Evolutionary conservation across 2,329 filamentous ascomycete species (phyloP).

Genomic region (Alternaria ethzedia): DNA sequence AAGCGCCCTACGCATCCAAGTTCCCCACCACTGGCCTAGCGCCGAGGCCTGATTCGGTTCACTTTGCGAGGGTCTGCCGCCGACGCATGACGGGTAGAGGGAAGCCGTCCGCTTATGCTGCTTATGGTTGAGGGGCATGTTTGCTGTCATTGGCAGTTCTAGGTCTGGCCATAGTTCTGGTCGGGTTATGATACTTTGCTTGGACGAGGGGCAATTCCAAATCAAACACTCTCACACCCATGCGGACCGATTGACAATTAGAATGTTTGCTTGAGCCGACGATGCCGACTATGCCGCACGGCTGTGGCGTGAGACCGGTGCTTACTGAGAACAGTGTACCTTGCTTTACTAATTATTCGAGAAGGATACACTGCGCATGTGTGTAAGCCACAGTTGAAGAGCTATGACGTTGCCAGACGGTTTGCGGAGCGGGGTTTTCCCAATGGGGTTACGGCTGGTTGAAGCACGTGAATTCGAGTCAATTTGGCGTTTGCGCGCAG

Average conservation of each 20-base stretch:
- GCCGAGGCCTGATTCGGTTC: neutral
- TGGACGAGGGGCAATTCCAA: neutral
- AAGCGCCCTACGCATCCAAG: neutral
- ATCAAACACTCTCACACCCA: neutral
- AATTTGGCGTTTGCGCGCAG: constrained; percentile 19
- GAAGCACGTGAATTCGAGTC: constrained; percentile 31
- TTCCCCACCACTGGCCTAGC: neutral
- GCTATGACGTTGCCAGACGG: constrained; percentile 4
- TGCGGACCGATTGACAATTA: neutral
- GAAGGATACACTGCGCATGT: neutral
- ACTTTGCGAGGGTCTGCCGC: neutral
- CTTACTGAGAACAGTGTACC: neutral
- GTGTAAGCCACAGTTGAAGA: neutral
- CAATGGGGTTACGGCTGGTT: constrained; percentile 1
- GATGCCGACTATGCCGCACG: neutral
- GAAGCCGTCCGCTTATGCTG: neutral
- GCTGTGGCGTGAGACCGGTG: neutral
- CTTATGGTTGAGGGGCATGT: neutral
- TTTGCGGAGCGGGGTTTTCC: constrained; percentile 7
- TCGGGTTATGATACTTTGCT: neutral
- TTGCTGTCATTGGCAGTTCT: neutral
- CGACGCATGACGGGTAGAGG: neutral
- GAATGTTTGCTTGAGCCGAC: neutral
- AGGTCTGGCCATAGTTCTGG: neutral
- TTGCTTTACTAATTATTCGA: neutral